Base-by-base conservation (phyloP, 768 basidiomycete species). In the Ramaria rubella region DNA sequence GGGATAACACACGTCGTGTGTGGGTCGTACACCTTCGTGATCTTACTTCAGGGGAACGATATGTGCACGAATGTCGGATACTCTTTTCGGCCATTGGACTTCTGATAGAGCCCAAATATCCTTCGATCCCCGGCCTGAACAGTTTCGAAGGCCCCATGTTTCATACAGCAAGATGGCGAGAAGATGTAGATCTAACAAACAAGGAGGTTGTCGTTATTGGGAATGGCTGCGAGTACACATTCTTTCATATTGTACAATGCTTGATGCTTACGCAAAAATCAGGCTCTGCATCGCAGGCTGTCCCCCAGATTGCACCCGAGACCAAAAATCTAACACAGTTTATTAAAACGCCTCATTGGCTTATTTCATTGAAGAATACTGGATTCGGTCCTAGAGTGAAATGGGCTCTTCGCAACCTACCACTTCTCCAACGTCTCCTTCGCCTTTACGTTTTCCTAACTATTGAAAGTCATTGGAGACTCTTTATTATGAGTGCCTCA, bases 201-300 rank as follows among this genome's bases (percentile, higher is more conserved):
- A 66, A 66, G 52, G 45, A 64, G 30, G 57, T 65, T 36, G 61
- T 66, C 38, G 52, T 66, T 15, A 58, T 66, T 30, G 65, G 65
- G 11, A 66, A 66, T 40, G 65, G 65, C 24, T 66, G 65, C 55
- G 33, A 38, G 55, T 57, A 24, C 60, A 62, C 57, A n/a, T n/a
- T n/a, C n/a, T n/a, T n/a, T n/a, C n/a, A n/a, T n/a, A n/a, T n/a
- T n/a, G n/a, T n/a, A n/a, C n/a, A n/a, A n/a, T n/a, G n/a, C n/a
- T n/a, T 51, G 12, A 40, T 26, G 5, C 27, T 6, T 1, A 34
- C 55, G n/a, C 21, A 21, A 11, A 8, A 8, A 3, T 12, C 33
- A 59, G 58, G 58, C 43, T 50, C 58, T 4, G 65, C 62, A 0
- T 50, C 53, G 12, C 64, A 66, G 43, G 49, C 62, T 14, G 50